Evolutionary conservation across 148 eudicot species (phyloP).

Genomic region (Spergularia marina): DNA sequence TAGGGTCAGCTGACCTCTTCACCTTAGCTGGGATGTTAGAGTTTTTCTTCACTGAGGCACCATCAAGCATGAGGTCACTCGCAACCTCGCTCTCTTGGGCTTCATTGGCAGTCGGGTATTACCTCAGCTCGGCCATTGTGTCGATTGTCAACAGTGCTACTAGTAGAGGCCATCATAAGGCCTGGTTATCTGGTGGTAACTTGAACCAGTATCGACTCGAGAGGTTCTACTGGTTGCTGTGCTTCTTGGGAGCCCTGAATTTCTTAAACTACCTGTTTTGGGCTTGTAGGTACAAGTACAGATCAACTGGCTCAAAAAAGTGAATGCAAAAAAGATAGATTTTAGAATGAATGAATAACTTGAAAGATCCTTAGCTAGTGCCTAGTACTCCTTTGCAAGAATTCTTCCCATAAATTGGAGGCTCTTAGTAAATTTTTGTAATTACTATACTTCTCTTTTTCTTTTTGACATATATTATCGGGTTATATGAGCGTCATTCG

Average conservation of each 20-base stretch:
- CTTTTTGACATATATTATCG: not conserved
- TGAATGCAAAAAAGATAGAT: not conserved
- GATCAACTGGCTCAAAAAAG: slow-evolving; percentile 36
- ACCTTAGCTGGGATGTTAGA: slow-evolving; percentile 70
- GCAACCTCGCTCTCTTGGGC: slow-evolving; percentile 76
- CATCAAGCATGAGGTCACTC: slow-evolving; percentile 57
- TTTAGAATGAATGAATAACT: not conserved
- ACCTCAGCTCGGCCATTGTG: slow-evolving; percentile 61
- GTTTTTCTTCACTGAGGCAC: slow-evolving; percentile 80
- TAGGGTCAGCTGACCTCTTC: slow-evolving; percentile 79
- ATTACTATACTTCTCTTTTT: not conserved
- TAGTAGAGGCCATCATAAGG: slow-evolving; percentile 24
- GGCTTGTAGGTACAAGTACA: slow-evolving; percentile 59
- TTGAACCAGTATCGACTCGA: slow-evolving; percentile 58
- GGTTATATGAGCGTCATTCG: not conserved
- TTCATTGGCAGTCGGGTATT: slow-evolving; percentile 66
- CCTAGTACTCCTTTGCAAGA: not conserved
- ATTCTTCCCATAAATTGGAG: not conserved
- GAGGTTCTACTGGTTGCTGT: slow-evolving; percentile 66
- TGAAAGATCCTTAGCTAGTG: not conserved
- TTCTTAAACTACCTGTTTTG: slow-evolving; percentile 57
- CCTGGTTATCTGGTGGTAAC: slow-evolving; percentile 55
- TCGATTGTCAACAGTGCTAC: slow-evolving; percentile 51
- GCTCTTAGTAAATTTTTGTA: slow-evolving; percentile 4
- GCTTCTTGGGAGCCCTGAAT: slow-evolving; percentile 52